Base-by-base conservation (phyloP, 2,329 filamentous ascomycete genomes). In the Rhytidhysteron rufulum region DNA sequence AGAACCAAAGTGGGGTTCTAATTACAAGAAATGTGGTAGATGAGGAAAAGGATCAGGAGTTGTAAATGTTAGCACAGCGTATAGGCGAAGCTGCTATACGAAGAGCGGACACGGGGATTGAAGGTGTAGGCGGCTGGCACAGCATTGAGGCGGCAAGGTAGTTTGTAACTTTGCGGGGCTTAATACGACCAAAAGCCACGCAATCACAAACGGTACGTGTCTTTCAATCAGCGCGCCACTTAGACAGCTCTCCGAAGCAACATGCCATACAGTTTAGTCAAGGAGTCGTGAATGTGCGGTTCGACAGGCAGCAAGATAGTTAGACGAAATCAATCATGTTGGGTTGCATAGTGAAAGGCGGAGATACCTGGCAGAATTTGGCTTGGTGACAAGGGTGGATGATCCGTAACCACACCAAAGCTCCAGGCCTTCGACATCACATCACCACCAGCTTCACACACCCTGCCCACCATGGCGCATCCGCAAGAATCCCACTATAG, bases 401-500 rank as follows among this genome's bases (percentile, higher is more conserved):
- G 17, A 36, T 40, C 43, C 49, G 42, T 48, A 41, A 43, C 41
- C 41, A 11, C 37, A 38, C 37, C 39, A 45, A 41, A 52, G 47
- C 51, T 51, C 40, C 33, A 48, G 55, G 37, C 44, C 44, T 53
- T 51, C 34, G 22, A 18, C 16, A 41, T 48, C 53, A 47, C 41
- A 19, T 16, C 24, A 40, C n/a, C n/a, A n/a, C n/a, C n/a, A n/a
- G n/a, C n/a, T n/a, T n/a, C n/a, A n/a, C n/a, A n/a, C n/a, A n/a
- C 32, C 2, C n/a, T 29, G 58, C 57, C 60, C 58, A 48, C 51
- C 51, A 67, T 67, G 63, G 60, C 61, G 51, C n/a, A n/a, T n/a
- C 22, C 40, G n/a, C 45, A 53, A 44, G 44, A 57, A 43, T 44
- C 51, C 20, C 48, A 62, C 47, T 94, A 85, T 68, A 79, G 86